Conservation (phyloP, 306 rosid species). For the Pyrus betulifolia region DNA sequence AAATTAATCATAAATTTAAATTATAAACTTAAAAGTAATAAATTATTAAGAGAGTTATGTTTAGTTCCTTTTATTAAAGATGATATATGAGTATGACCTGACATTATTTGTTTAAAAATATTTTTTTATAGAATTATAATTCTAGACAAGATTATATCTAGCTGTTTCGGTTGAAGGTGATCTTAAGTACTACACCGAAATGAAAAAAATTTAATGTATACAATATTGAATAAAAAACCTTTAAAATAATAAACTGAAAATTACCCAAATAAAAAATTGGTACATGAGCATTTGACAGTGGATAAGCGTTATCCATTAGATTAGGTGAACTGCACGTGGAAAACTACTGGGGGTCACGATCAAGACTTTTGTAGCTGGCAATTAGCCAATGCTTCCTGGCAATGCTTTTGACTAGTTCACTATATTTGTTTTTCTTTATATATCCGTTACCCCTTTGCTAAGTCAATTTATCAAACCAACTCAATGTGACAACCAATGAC, state of each 20-base stretch:
- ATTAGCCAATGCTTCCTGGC: background rate
- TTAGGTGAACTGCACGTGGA: background rate
- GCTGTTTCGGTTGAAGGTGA: no score
- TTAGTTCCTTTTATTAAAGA: rapidly evolving
- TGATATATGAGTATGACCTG: no score
- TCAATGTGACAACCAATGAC: background rate
- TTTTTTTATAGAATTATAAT: no score
- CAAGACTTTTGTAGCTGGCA: background rate
- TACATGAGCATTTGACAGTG: background rate
- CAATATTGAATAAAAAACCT: no score
- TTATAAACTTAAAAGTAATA: no score
- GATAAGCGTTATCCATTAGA: background rate
- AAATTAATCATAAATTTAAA: no score
- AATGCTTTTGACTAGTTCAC: background rate
- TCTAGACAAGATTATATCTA: no score
- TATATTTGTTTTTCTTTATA: background rate
- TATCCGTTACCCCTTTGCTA: background rate
- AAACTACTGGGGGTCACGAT: background rate
- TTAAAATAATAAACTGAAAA: no score
- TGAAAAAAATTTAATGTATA: no score
- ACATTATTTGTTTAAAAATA: no score
- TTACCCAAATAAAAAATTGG: background rate
- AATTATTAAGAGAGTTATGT: no score
- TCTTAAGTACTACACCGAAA: no score
- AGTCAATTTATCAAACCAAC: background rate